Evolutionary conservation across 345 rosid genomes (phyloP), one percentile per base, ranked within the genome.

Genomic region (Aegle marmelos): DNA sequence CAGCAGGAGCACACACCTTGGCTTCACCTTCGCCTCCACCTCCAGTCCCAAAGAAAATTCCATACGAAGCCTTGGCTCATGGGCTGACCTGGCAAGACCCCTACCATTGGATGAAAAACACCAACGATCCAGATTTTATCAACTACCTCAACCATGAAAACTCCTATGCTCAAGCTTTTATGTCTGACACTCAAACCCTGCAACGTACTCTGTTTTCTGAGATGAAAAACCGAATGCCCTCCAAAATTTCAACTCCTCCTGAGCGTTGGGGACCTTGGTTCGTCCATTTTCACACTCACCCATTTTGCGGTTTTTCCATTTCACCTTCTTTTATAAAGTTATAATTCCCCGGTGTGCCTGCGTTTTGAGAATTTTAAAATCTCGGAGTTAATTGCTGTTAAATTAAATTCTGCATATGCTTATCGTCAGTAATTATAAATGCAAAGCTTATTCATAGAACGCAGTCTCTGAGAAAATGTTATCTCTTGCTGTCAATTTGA

Each of bases 221-320:
- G 89, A 93, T 95, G 95, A 88, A 74, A 72, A 76, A 19, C 50
- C 90, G 95, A 39, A 79, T 90, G 68, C 95, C 97, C 19, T 69
- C 79, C 19, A 84, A 82, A 64, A 84, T 91, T 82, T 68, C 75
- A n/a, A 91, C 98, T 82, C 89, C 94, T 7, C 91, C 90, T 24
- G 97, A 93, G 84, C 91, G 85, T 70, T 93, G 95, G 97, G 98
- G 98, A 72, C 94, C 84, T 76, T 95, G 98, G 98, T 93, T 76
- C 21, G 82, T 86, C 68, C 70, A n/a, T 62, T 83, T 79, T 63
- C 36, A 16, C n/a, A 7, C 11, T 27, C 8, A 53, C 75, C 79
- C 76, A 59, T 74, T 64, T 67, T 7, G 4, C 22, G 9, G 10
- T 68, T 69, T 50, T 6, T 2, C 21, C 27, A 10, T 8, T n/a